Percentiles rank a stretch among this genome's conserved stretches.
These are phyloP conservation scores for Colletotrichum trifolii DNA, from an alignment of 2,329 filamentous ascomycete genomes.

Conservation along the genomic window DNA sequence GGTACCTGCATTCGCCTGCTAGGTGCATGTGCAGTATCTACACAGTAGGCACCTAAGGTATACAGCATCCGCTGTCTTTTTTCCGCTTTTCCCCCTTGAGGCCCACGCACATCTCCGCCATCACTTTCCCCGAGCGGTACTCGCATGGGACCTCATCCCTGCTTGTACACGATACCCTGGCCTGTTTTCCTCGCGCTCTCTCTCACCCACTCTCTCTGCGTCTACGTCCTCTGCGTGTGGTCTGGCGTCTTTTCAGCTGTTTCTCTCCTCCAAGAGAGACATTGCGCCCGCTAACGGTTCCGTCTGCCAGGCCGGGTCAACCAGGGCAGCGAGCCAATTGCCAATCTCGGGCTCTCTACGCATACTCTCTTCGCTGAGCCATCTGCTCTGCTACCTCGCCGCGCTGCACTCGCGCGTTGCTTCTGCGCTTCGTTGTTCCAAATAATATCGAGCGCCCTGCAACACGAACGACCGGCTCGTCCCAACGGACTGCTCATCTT, in stretches of 20 bases:
- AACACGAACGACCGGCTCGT: constrained; percentile 33
- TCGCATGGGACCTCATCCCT: constrained; percentile 29
- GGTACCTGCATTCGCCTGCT: constrained; percentile 34
- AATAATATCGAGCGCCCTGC: constrained; percentile 29
- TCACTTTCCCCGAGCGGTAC: constrained; percentile 32
- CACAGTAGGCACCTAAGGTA: too few relatives aligned
- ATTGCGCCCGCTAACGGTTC: background rate
- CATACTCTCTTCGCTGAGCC: background rate
- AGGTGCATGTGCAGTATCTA: constrained; percentile 14
- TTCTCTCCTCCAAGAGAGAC: too few relatives aligned
- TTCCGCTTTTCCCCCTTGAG: constrained; percentile 26
- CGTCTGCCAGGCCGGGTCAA: constrained; percentile 13
- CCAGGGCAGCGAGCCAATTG: constrained; percentile 18
- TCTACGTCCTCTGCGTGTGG: background rate
- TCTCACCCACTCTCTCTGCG: background rate
- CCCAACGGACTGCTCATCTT: constrained; percentile 39
- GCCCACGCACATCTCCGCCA: constrained; percentile 36
- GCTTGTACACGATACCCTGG: constrained; percentile 34
- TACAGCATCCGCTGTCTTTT: constrained; percentile 31
- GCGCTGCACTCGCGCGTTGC: background rate
- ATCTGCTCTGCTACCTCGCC: constrained; percentile 19
- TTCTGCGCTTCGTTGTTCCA: constrained; percentile 29
- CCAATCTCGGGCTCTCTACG: background rate
- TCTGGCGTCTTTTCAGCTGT: too few relatives aligned
- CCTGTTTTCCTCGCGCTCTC: background rate